Evolutionary conservation across 2,329 filamentous ascomycete genomes (phyloP).

Genomic region (Zasmidium angulare): DNA sequence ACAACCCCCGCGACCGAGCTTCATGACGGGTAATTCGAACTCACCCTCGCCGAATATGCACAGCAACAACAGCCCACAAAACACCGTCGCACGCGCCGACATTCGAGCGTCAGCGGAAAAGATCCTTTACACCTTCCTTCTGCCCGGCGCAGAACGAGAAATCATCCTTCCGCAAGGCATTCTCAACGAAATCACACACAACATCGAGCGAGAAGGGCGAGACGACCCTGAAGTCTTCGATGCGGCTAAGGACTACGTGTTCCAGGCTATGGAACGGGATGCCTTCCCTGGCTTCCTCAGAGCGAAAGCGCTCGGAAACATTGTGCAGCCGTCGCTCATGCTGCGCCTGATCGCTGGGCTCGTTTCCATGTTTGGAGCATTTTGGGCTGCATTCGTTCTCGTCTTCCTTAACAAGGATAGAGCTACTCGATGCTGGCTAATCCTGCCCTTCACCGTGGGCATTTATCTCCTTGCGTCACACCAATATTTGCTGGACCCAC

Average conservation of each 20-base stretch:
- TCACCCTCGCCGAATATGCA: conserved; percentile 41
- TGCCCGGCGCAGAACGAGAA: conserved; percentile 93
- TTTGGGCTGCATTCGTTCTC: conserved; percentile 91
- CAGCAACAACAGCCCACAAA: conserved; percentile 78
- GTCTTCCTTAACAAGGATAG: conserved; percentile 84
- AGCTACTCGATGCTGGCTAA: conserved; percentile 78
- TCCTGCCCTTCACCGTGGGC: conserved; percentile 87
- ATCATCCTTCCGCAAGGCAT: conserved; percentile 90
- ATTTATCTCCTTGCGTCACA: conserved; percentile 88
- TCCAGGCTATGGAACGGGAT: conserved; percentile 98
- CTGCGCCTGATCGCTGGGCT: conserved; percentile 82
- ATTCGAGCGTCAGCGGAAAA: conserved; percentile 93
- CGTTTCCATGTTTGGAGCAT: conserved; percentile 81
- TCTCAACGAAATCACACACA: conserved; percentile 77
- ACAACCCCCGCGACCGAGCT: conserved; percentile 58
- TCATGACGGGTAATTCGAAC: conserved; percentile 55
- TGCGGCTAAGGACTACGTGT: conserved; percentile 96
- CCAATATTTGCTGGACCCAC: conserved; percentile 91
- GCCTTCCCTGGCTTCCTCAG: conserved; percentile 97
- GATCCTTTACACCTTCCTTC: conserved; percentile 95
- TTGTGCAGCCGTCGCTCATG: conserved; percentile 87
- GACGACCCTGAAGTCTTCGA: conserved; percentile 98
- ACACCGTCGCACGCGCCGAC: conserved; percentile 83
- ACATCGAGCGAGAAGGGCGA: conserved; percentile 86
- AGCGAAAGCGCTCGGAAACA: conserved; percentile 91